Conservation (phyloP, 2,329 filamentous ascomycete species). For the Epicoccum sorghinum region DNA sequence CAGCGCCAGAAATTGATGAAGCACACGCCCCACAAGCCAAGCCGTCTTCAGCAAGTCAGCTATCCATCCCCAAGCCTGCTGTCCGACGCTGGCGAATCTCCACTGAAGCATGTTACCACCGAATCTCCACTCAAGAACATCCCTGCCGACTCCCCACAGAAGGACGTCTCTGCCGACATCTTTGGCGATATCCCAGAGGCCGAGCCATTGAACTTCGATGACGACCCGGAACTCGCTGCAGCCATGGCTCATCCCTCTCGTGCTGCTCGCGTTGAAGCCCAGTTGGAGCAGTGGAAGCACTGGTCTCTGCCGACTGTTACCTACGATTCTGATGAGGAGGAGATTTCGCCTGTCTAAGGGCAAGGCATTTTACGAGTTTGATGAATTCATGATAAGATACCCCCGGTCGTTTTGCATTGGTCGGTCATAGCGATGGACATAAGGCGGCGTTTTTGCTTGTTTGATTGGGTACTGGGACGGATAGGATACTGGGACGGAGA, state of each 20-base stretch:
- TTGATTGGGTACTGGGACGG: neutral
- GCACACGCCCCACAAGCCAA: conserved; percentile 43
- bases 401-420: conserved; percentile 7
- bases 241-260: conserved; percentile 13
- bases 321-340: conserved; percentile 37
- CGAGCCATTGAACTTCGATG: conserved; percentile 26
- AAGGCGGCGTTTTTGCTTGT: neutral
- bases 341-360: conserved; percentile 11
- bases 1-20: conserved; percentile 41
- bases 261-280: conserved; percentile 17
- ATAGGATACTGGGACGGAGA: neutral
- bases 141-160: conserved; percentile 20
- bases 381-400: conserved; percentile 12
- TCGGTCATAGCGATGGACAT: neutral
- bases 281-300: conserved; percentile 7
- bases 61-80: conserved; percentile 40
- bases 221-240: conserved; percentile 20
- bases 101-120: conserved; percentile 10
- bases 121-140: neutral
- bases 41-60: conserved; percentile 40
- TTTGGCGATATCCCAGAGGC: conserved; percentile 29
- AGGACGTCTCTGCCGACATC: conserved; percentile 8
- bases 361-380: conserved; percentile 5
- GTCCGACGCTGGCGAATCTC: conserved; percentile 37
- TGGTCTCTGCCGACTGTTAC: conserved; percentile 24